Percentiles rank a stretch among this genome's conserved stretches.
Conservation (phyloP, 306 rosid genomes). For the Dalbergia oliveri region DNA sequence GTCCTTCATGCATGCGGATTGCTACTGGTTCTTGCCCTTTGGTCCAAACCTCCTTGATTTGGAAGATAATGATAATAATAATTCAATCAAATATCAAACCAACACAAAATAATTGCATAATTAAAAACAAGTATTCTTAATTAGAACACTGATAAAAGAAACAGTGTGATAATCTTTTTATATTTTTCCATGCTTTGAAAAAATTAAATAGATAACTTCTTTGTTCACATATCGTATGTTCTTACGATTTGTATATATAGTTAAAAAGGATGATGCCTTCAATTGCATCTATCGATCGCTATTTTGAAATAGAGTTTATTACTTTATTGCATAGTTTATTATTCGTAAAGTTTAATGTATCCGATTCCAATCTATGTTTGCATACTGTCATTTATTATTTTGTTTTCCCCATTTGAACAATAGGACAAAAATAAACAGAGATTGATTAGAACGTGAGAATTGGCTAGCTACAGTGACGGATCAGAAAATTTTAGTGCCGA, state of each 20-base stretch:
- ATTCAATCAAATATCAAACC: not conserved
- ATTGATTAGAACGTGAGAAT: not conserved
- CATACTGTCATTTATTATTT: not conserved
- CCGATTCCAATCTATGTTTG: not conserved
- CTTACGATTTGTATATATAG: not conserved
- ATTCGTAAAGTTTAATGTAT: not conserved
- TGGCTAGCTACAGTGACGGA: too few species aligned
- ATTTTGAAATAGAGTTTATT: not conserved
- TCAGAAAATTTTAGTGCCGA: too few species aligned
- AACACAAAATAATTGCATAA: not conserved
- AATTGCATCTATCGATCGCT: not conserved
- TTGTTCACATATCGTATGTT: not conserved
- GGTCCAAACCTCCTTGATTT: not conserved
- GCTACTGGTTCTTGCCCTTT: not conserved
- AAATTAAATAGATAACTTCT: too few species aligned
- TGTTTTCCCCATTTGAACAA: not conserved
- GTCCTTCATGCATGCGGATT: constrained; percentile 28
- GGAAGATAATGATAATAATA: constrained; percentile 10
- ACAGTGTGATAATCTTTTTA: too few species aligned
- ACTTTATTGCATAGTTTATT: not conserved
- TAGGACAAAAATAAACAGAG: not conserved
- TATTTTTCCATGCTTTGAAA: too few species aligned
- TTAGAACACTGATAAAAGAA: too few species aligned
- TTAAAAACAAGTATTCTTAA: not conserved
- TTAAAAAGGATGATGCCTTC: not conserved